These are phyloP conservation scores for Yamadazyma sp. DNA, from an alignment of 1,139 yeast genomes.

Conservation along the genomic window DNA sequence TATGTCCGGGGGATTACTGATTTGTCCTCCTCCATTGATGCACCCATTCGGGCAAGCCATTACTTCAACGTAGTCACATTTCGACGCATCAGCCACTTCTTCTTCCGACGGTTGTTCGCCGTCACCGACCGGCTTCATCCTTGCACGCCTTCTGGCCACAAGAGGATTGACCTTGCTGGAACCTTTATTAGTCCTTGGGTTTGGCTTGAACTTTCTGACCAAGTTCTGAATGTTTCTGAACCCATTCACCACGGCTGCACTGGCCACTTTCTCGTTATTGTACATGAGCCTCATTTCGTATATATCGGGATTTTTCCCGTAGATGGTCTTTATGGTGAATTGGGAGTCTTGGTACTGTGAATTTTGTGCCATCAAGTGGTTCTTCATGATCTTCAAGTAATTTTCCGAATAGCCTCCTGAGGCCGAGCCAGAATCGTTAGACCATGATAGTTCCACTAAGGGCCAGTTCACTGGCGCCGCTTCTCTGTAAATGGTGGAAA, in stretches of 20 bases:
- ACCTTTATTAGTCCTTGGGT: conserved; percentile 11
- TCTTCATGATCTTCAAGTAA: conserved; percentile 46
- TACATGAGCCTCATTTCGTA: conserved; percentile 60
- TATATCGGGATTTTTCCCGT: conserved; percentile 78
- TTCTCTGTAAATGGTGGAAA: conserved; percentile 26
- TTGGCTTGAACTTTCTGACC: conserved; percentile 74
- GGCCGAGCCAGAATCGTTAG: conserved; percentile 72
- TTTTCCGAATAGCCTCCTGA: conserved; percentile 88
- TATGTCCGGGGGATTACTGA: conserved; percentile 45
- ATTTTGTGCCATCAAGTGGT: conserved; percentile 24
- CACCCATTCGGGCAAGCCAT: conserved; percentile 99
- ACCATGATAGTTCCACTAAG: conserved; percentile 57
- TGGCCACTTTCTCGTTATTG: conserved; percentile 45
- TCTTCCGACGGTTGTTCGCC: conserved; percentile 25
- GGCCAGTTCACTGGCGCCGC: conserved; percentile 64
- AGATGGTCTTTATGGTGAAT: conserved; percentile 27
- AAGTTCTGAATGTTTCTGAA: conserved; percentile 92
- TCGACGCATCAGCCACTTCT: conserved; percentile 57
- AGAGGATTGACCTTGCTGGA: conserved; percentile 27
- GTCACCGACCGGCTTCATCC: conserved; percentile 26
- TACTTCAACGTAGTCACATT: conserved; percentile 83
- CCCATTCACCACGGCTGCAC: conserved; percentile 83
- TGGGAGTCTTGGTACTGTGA: conserved; percentile 20
- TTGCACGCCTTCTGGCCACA: conserved; percentile 43
- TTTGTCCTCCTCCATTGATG: conserved; percentile 95